Evolutionary conservation across 1,284 basidiomycete genomes (phyloP), one percentile per base, ranked within the genome.

Genomic region (Microbotryum violaceum): DNA sequence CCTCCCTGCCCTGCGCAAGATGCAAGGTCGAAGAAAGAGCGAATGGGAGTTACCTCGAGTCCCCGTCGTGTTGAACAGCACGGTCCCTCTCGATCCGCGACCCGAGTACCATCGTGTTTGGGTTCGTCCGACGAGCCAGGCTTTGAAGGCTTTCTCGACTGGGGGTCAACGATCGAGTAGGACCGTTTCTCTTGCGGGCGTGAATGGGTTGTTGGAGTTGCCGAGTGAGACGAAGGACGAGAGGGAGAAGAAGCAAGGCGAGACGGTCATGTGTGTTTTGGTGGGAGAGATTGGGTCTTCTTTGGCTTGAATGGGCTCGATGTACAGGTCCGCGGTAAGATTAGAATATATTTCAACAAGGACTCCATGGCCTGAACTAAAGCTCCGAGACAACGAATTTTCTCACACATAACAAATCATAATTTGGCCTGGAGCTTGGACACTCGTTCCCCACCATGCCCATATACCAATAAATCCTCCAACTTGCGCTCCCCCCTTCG

Each of bases 151-250:
- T 2, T 81, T 79, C 66, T 89, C 85, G 57, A 91, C 89, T 0
- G 89, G 89, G n/a, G 87, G 88, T 0, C 89, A 91, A 72, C 78
- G 88, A 12, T 89, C 87, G 20, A 88, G 86, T 70, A 78, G 87
- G 18, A 84, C 86, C 2, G 85, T 85, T 2, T 89, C 87, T 69
- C 73, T 91, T 57, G 84, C 81, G 54, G 85, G 84, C 2, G 87
- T 87, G 20, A 90, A 91, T 71, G 88, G 84, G 2, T 75, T 91
- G 50, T 81, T 87, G 0, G 79, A 84, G n/a, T 72, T 90, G 44
- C 88, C 87, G 69, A 42, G 16, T 18, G 64, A 75, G 73, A 67
- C 75, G 70, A 59, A 67, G 9, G 78, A 79, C 4, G 77, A 71
- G 2, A 77, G 76, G 0, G 78, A 73, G 49, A 47, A 54, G 16